These are phyloP conservation scores for Coniochaeta hoffmannii DNA, from an alignment of 2,329 filamentous ascomycete species.

Conservation along the genomic window DNA sequence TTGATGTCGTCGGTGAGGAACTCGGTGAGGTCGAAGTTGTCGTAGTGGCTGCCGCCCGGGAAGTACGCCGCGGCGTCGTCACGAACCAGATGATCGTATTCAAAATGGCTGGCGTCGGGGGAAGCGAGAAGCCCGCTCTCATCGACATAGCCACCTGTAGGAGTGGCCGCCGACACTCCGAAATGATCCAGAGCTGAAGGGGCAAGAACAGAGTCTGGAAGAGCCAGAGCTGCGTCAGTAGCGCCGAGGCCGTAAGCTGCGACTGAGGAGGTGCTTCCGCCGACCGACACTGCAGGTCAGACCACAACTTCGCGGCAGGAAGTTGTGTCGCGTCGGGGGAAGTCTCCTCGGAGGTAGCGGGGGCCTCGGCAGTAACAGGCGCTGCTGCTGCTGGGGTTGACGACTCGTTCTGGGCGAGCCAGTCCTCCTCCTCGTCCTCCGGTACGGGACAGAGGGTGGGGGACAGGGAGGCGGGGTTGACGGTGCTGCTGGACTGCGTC, in stretches of 20 bases:
- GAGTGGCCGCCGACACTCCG: conserved; percentile 62
- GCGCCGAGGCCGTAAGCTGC: conserved; percentile 33
- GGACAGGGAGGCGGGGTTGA: conserved; percentile 55
- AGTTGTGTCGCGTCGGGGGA: conserved; percentile 97
- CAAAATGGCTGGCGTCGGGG: conserved; percentile 58
- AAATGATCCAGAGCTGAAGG: conserved; percentile 54
- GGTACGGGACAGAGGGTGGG: conserved; percentile 46
- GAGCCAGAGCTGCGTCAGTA: conserved; percentile 32
- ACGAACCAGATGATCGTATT: conserved; percentile 60
- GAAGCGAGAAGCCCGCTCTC: conserved; percentile 70
- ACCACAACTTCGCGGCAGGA: conserved; percentile 99
- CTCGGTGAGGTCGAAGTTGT: conserved; percentile 45
- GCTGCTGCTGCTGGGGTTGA: conserved; percentile 13
- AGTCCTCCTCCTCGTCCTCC: conserved; percentile 29
- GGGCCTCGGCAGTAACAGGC: conserved; percentile 16
- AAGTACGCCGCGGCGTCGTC: conserved; percentile 41
- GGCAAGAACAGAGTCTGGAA: conserved; percentile 41
- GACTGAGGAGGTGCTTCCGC: conserved; percentile 45
- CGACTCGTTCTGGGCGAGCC: conserved; percentile 9
- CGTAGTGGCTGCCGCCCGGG: conserved; percentile 26
- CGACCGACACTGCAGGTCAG: conserved; percentile 99
- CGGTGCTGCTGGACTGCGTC: conserved; percentile 37
- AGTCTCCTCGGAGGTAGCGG: conserved; percentile 24
- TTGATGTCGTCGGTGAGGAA: conserved; percentile 45
- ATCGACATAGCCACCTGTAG: conserved; percentile 69